Percentiles rank a stretch among this genome's conserved stretches.
phyloP scores from a whole-genome alignment of 352 stramenopile species.

The Pythium folliculosum region DNA sequence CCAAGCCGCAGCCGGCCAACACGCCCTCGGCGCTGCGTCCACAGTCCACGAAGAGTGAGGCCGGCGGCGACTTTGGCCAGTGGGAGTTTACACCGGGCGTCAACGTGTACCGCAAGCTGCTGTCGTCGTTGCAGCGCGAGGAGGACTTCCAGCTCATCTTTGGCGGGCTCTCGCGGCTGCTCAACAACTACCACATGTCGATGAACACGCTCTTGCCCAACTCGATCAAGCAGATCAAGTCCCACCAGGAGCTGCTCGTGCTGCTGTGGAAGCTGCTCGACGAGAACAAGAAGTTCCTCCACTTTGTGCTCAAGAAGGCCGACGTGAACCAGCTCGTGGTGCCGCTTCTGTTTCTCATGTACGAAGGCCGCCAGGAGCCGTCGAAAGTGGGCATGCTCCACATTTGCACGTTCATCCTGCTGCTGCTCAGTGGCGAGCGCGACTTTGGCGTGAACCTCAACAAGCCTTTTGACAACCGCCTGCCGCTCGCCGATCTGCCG shows the following conservation, averaged over 20 bases:
- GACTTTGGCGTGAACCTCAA: slow-evolving; percentile 98
- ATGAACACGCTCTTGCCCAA: slow-evolving; percentile 94
- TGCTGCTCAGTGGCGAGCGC: slow-evolving; percentile 96
- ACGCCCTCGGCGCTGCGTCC: slow-evolving; percentile 37
- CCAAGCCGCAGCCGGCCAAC: slow-evolving; percentile 49
- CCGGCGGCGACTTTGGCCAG: slow-evolving; percentile 36
- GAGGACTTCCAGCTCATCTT: slow-evolving; percentile 94
- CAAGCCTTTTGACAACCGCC: slow-evolving; percentile 92
- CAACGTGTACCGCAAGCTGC: slow-evolving; percentile 72
- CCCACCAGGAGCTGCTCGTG: slow-evolving; percentile 97
- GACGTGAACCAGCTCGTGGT: slow-evolving; percentile 93
- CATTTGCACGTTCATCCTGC: slow-evolving; percentile 98
- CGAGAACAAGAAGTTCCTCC: slow-evolving; percentile 95
- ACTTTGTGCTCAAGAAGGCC: slow-evolving; percentile 93
- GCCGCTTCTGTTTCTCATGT: slow-evolving; percentile 89
- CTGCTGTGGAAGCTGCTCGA: slow-evolving; percentile 98
- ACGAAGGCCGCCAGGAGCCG: slow-evolving; percentile 93
- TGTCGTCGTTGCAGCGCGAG: slow-evolving; percentile 67
- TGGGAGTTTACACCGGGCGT: slow-evolving; percentile 24
- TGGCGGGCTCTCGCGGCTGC: slow-evolving; percentile 92
- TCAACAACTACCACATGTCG: slow-evolving; percentile 96
- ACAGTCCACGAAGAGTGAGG: slow-evolving; percentile 40
- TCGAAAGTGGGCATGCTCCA: slow-evolving; percentile 96
- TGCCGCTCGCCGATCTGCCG: slow-evolving; percentile 92
- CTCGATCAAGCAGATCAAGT: slow-evolving; percentile 94